Evolutionary conservation across 192 early-diverging fungal genomes (phyloP).

Genomic region (Pecoramyces ruminantium): DNA sequence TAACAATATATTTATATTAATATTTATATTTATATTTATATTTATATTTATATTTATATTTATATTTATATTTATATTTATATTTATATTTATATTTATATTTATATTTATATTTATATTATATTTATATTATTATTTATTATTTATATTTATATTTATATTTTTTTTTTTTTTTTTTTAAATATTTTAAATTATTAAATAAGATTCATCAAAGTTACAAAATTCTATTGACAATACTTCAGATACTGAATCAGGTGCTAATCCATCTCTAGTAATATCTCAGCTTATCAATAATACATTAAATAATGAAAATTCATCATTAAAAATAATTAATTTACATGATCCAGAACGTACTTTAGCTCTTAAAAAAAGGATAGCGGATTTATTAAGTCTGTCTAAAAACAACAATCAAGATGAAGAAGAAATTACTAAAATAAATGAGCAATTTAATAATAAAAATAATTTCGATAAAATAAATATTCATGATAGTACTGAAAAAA

Average conservation of each 20-base stretch:
- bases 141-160: background rate
- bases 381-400: background rate
- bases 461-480: too few species aligned
- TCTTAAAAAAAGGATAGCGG: background rate
- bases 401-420: background rate
- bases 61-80: too few species aligned
- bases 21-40: too few species aligned
- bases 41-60: too few species aligned
- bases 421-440: too few species aligned
- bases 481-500: background rate
- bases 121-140: too few species aligned
- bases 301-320: background rate
- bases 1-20: too few species aligned
- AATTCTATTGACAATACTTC: background rate
- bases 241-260: background rate
- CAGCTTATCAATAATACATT: background rate
- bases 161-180: background rate
- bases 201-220: background rate
- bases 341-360: background rate
- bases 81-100: too few species aligned
- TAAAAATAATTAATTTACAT: background rate
- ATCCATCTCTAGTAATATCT: background rate
- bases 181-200: background rate
- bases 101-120: too few species aligned
- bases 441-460: too few species aligned